These are phyloP conservation scores for Paratinospora sagittata DNA, from an alignment of 164 flowering plant species.

Conservation along the genomic window DNA sequence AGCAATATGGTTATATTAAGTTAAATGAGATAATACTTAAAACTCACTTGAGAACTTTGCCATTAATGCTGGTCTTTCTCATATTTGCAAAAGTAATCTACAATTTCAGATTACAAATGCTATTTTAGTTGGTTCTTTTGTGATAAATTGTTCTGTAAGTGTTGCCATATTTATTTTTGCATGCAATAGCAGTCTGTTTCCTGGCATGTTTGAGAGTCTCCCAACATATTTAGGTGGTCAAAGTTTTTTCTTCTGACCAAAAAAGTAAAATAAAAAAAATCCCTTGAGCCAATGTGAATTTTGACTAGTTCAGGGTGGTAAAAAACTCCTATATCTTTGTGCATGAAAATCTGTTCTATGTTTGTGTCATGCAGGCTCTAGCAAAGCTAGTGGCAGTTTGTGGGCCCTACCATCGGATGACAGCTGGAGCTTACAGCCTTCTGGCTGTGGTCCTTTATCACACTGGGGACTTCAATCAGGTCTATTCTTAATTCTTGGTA, in stretches of 20 bases:
- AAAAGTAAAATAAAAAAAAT: not conserved
- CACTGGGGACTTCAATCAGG: conserved; percentile 99
- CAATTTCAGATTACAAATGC: not conserved
- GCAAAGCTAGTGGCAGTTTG: conserved; percentile 94
- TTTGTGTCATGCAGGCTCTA: conserved; percentile 59
- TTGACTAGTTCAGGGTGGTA: not conserved
- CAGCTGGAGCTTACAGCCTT: conserved; percentile 98
- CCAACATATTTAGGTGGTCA: not conserved
- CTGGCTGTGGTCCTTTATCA: conserved; percentile 97
- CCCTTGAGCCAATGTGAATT: not conserved
- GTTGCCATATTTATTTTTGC: not conserved
- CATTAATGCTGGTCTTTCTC: not conserved
- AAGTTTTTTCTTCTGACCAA: not conserved
- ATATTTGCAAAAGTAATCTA: not conserved
- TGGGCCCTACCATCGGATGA: conserved; percentile 99
- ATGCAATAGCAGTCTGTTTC: not conserved
- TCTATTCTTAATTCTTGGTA: conserved; percentile 16
- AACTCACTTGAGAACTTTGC: no score
- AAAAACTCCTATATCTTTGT: not conserved
- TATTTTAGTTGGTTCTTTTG: not conserved
- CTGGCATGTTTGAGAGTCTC: not conserved
- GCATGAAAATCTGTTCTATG: not conserved
- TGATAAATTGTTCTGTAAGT: not conserved
- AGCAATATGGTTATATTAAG: no score
- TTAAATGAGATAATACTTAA: no score